Evolutionary conservation across 805 yeast genomes (phyloP), one percentile per base, ranked within the genome.

Genomic region (Monosporozyma unispora): DNA sequence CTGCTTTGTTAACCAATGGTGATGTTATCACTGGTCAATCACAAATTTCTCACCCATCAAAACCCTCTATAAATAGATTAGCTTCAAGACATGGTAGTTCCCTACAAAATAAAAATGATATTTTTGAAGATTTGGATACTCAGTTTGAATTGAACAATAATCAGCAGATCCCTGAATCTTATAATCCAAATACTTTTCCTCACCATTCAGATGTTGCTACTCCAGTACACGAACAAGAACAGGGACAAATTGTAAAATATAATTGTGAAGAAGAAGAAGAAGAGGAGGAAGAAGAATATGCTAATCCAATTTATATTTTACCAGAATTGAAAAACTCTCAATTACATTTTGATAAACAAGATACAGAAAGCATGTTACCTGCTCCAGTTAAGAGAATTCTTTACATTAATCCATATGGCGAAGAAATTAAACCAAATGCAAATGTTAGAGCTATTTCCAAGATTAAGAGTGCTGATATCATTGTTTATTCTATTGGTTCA

Each of bases 351-450:
- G 75, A 78, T 52, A 85, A 85, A 59, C 41, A 52, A 14, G 72
- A 75, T 16, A 78, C 70, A 3, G 71, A 71, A 31, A 71, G 71
- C 0, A 88, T 91, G 0, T 72, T 89, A n/a, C 72, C 80, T 5
- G 78, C 93, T 0, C 90, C 95, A 1, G 81, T 89, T 9, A 71
- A 76, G 23, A 69, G 91, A 33, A 77, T 89, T 3, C 82, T 80
- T 55, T 89, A 90, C 61, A 84, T 89, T 45, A 86, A 89, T 18
- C 90, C 93, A 0, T 86, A 84, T 61, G 96, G 96, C 0, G 87
- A 84, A 57, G 96, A 89, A 61, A 82, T 86, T 23, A 78, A 80
- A 54, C 96, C 96, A 2, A 64, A 70, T 29, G 89, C 91, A 1
- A 82, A 82, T 55, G 65, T 79, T 2, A 69, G 86, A 45, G 89